Base-by-base conservation (phyloP, 139 green algal species). In the Coelastrella sp. region DNA sequence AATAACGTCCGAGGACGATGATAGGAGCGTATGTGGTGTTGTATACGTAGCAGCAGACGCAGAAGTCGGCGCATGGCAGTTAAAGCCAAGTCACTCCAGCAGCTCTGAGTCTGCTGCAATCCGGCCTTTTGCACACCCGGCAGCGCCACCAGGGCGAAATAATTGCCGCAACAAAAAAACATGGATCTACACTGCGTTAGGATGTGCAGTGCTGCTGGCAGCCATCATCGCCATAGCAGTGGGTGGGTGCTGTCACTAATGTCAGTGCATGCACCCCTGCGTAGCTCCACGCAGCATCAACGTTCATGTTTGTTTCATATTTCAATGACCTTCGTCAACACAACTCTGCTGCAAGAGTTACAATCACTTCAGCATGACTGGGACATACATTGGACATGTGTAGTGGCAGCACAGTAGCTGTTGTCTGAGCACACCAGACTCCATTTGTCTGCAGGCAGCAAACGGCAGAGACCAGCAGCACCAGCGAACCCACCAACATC, bases 21-120 rank as follows among this genome's bases (percentile, higher is more conserved):
- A 77, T 23, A 38, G 23, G 8, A 59, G 38, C 45, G 68, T 77
- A n/a, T 77, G 38, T 34, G 68, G 68, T 35, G 68, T 77, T 11
- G 68, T 77, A 5, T 77, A 77, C 40, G 38, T 77, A 4, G 37
- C 37, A 25, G 27, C 68, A n/a, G 68, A 77, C 37, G 27, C 53
- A 6, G 21, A 21, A 19, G 68, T 37, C 8, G 68, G 68, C 25
- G 68, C 68, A 13, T 77, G 45, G 6, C 68, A 59, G 45, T 19
- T 38, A 21, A 77, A 59, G 68, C 38, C 40, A 2, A 77, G n/a
- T n/a, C n/a, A n/a, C n/a, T n/a, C n/a, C n/a, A n/a, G n/a, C n/a
- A n/a, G n/a, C n/a, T n/a, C 48, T 1, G 17, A 23, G 2, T 57
- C 48, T 57, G 48, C 45, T 11, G 11, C 11, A 53, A 57, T 2